Conservation (phyloP, 805 yeast genomes). For the Kurtzmaniella fragi region DNA sequence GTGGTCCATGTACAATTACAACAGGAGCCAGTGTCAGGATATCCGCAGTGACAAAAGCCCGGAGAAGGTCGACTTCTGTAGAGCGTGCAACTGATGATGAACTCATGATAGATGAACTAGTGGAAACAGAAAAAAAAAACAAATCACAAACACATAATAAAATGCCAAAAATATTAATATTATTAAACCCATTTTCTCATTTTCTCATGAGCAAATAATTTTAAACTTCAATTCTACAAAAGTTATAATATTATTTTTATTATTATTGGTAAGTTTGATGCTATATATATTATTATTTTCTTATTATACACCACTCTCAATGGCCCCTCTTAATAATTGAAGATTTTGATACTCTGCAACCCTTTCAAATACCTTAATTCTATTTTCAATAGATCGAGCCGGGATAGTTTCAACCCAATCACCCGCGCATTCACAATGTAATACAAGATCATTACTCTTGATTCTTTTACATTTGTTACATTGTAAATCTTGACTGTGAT, state of each 20-base stretch:
- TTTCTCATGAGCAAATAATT: no score
- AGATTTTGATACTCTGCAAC: conserved; percentile 60
- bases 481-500: conserved; percentile 71
- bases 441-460: conserved; percentile 63
- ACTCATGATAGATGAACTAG: not conserved
- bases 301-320: conserved; percentile 17
- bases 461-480: conserved; percentile 74
- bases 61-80: conserved; percentile 29
- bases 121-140: no score
- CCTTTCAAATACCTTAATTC: conserved; percentile 46
- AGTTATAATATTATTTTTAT: no score
- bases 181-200: no score
- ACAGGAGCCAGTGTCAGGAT: conserved; percentile 25
- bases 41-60: conserved; percentile 28
- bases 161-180: no score
- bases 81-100: not conserved
- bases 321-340: conserved; percentile 41
- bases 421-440: conserved; percentile 86
- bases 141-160: no score
- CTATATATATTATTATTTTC: not conserved
- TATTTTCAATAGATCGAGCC: conserved; percentile 38
- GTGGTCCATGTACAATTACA: conserved; percentile 43
- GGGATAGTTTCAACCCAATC: conserved; percentile 60
- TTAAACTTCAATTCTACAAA: no score
- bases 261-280: not conserved